Evolutionary conservation across 257 asterid genomes (phyloP), one percentile per base, ranked within the genome.

Genomic region (Petunia axillaris): DNA sequence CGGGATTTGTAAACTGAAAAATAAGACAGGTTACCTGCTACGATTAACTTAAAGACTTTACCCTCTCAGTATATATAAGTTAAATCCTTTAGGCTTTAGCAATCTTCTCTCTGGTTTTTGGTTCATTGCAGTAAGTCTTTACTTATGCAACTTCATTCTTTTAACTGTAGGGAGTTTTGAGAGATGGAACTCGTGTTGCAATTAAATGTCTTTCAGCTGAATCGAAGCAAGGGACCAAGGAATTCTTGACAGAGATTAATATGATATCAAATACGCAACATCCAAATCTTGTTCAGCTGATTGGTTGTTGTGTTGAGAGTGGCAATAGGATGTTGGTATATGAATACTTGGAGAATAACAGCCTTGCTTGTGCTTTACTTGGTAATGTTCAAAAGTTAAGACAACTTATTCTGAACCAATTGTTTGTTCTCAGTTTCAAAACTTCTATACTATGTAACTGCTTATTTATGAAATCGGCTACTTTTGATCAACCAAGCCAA

Each of bases 251-350:
- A 2, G 98, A 94, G 83, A 87, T 92, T 14, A 85, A 88, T 13
- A 80, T 85, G 87, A 94, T 94, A 48, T 90, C 97, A 5, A 84
- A 85, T 53, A 91, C 85, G 43, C 86, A 58, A 52, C 97, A 92
- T 71, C 90, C 91, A 2, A 94, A 92, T 83, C 97, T 94, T 35
- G 98, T 94, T 67, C 90, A 85, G 80, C 87, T 94, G 76, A 44
- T 91, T 40, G 97, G 98, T 16, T 94, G 98, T 64, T 91, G 98
- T 76, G 78, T 90, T 6, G 97, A 94, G 86, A 97, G 88, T 6
- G 81, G 65, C 13, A 82, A 88, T 44, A 81, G 95, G 82, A 86
- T 92, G 79, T 77, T 94, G 86, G 93, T 92, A 38, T 94, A 94
- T 39, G 98, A 92, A 70, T 94, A 85, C 80, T 8, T 94, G 93